Conservation (phyloP, 2,329 filamentous ascomycete species). For the Magnaporthiopsis rhizophila region DNA sequence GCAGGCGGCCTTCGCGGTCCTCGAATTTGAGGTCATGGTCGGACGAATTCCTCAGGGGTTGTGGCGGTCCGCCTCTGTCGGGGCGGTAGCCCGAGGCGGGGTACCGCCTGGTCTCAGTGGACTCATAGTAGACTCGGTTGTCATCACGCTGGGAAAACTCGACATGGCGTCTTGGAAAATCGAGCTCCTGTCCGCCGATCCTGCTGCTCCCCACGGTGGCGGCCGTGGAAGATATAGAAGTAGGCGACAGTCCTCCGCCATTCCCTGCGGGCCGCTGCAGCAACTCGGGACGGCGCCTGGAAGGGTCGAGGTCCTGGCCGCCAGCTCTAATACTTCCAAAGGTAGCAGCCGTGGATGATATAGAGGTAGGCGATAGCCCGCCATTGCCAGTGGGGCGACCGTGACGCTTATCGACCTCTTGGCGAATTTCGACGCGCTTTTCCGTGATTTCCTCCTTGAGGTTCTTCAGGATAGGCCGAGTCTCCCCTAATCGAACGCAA, state of each 20-base stretch:
- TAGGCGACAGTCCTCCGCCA: neutral
- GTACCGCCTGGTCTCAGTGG: neutral
- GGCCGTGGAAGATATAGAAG: neutral
- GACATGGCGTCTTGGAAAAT: neutral
- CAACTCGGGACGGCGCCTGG: neutral
- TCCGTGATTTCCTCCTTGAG: constrained; percentile 10
- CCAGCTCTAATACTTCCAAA: neutral
- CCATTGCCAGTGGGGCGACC: neutral
- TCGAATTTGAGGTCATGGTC: neutral
- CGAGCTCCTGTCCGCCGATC: neutral
- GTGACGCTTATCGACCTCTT: neutral
- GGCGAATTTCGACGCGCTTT: constrained; percentile 11
- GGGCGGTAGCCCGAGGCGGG: neutral
- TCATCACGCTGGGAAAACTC: neutral
- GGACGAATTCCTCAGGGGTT: neutral
- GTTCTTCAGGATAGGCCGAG: constrained; percentile 1
- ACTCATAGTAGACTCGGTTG: constrained; percentile 1
- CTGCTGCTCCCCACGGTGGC: neutral
- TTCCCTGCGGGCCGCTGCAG: neutral
- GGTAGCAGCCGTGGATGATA: neutral
- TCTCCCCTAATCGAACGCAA: constrained; percentile 1
- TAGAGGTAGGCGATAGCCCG: neutral
- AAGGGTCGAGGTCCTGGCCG: neutral
- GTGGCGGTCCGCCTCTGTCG: neutral
- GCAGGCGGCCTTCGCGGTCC: neutral